Conservation (phyloP, 2,329 filamentous ascomycete genomes). For the Cordyceps militaris region DNA sequence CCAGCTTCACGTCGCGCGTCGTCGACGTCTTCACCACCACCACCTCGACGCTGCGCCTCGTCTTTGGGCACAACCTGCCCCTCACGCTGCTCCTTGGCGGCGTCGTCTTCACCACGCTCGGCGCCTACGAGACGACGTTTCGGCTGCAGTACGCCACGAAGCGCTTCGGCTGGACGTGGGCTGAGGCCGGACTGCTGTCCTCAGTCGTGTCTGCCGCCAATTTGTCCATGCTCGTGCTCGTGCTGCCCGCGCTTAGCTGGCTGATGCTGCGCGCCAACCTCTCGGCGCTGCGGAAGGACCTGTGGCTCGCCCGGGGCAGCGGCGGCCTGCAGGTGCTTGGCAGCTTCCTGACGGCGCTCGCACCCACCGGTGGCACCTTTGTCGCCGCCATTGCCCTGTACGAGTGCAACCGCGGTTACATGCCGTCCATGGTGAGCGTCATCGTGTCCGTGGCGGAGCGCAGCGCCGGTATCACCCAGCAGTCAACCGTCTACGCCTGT, state of each 20-base stretch:
- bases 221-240: not conserved
- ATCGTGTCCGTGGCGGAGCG: not conserved
- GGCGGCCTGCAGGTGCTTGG: constrained; percentile 4
- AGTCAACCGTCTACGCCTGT: constrained; percentile 3
- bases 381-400: not conserved
- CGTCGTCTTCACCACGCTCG: constrained; percentile 10
- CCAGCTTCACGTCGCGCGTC: not conserved
- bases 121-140: not conserved
- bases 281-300: constrained; percentile 5
- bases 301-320: constrained; percentile 10
- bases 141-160: constrained; percentile 12
- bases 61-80: constrained; percentile 1
- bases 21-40: not conserved
- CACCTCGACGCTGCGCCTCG: not conserved
- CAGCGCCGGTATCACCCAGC: not conserved
- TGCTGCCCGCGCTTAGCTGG: constrained; percentile 8
- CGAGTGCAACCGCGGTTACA: constrained; percentile 5
- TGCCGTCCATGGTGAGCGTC: constrained; percentile 5
- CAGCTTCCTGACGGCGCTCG: constrained; percentile 10
- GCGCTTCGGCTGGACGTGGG: constrained; percentile 12
- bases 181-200: constrained; percentile 5
- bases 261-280: not conserved
- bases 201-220: not conserved
- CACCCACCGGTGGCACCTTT: not conserved
- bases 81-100: constrained; percentile 8